Evolutionary conservation across 2,329 filamentous ascomycete species (phyloP).

Genomic region (Penicillium sp.): DNA sequence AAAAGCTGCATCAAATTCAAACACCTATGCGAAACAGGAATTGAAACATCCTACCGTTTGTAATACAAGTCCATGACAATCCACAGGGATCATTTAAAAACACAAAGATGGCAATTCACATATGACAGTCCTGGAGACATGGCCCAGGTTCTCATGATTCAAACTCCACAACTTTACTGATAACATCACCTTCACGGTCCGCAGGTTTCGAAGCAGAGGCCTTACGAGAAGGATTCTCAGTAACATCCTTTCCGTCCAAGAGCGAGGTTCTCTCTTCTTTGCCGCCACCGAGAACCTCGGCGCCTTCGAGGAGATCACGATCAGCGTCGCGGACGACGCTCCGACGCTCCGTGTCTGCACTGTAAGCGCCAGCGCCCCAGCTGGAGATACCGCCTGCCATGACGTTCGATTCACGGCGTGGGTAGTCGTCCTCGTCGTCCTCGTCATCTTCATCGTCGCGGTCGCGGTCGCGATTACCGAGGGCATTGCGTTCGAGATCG

Average conservation of each 20-base stretch:
- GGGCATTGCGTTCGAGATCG: conserved; percentile 81
- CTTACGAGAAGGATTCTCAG: conserved; percentile 6
- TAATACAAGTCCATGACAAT: conserved; percentile 7
- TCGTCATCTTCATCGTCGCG: conserved; percentile 69
- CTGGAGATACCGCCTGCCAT: conserved; percentile 39
- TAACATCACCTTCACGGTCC: conserved; percentile 27
- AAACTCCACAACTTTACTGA: conserved; percentile 44
- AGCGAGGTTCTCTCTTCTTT: conserved; percentile 33
- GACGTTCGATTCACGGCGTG: conserved; percentile 21
- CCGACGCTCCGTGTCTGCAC: conserved; percentile 62
- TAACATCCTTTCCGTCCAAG: conserved; percentile 28
- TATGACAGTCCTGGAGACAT: conserved; percentile 1
- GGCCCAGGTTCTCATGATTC: conserved; percentile 28
- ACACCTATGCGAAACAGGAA: neutral
- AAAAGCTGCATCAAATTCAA: neutral
- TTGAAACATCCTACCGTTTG: conserved; percentile 6
- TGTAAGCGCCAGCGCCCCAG: conserved; percentile 47
- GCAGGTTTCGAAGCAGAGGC: conserved; percentile 7
- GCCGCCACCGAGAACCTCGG: conserved; percentile 62
- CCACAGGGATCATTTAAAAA: neutral
- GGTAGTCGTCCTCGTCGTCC: conserved; percentile 68
- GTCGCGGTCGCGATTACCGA: conserved; percentile 41
- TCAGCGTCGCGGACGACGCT: conserved; percentile 66
- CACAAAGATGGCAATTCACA: neutral
- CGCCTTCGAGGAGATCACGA: conserved; percentile 71